phyloP scores from a whole-genome alignment of 2,329 filamentous ascomycete genomes.

The Intubia oerlemansii region DNA sequence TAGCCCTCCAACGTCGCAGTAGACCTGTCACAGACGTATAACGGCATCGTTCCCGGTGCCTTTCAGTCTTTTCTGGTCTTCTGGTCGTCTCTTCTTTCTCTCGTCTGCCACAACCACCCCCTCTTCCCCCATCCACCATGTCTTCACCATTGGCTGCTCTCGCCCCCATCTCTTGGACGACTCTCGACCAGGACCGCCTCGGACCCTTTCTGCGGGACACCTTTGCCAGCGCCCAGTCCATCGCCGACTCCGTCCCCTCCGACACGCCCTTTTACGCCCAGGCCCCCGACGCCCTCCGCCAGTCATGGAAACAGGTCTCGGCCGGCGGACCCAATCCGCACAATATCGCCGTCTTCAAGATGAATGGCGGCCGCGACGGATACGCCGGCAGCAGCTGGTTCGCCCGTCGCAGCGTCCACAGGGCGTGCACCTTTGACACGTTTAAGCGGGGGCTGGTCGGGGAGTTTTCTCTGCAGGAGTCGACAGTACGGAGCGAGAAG shows the following conservation, averaged over 20 bases:
- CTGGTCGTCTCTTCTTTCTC: background rate
- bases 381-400: slow-evolving; percentile 85
- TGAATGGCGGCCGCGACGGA: slow-evolving; percentile 23
- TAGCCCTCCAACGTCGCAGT: no score
- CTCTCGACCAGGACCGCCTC: slow-evolving; percentile 8
- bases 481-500: slow-evolving; percentile 36
- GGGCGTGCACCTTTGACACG: slow-evolving; percentile 40
- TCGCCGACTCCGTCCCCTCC: slow-evolving; percentile 7
- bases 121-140: no score
- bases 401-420: slow-evolving; percentile 59
- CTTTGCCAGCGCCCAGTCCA: slow-evolving; percentile 6
- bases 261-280: background rate
- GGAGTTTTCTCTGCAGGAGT: slow-evolving; percentile 52
- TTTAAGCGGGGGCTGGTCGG: slow-evolving; percentile 58
- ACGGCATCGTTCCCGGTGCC: no score
- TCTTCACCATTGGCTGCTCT: slow-evolving; percentile 33
- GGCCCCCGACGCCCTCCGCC: slow-evolving; percentile 31
- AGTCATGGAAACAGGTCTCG: slow-evolving; percentile 76
- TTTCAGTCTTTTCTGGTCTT: no score
- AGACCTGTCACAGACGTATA: no score
- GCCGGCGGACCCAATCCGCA: slow-evolving; percentile 50
- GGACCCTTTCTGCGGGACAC: slow-evolving; percentile 5
- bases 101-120: background rate
- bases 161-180: slow-evolving; percentile 26
- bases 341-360: slow-evolving; percentile 51